A percentile compares a stretch with the other conserved stretches of the same genome.
Evolutionary conservation across 129 eudicot species (phyloP).

Genomic region (Heracleum sosnowskyi): DNA sequence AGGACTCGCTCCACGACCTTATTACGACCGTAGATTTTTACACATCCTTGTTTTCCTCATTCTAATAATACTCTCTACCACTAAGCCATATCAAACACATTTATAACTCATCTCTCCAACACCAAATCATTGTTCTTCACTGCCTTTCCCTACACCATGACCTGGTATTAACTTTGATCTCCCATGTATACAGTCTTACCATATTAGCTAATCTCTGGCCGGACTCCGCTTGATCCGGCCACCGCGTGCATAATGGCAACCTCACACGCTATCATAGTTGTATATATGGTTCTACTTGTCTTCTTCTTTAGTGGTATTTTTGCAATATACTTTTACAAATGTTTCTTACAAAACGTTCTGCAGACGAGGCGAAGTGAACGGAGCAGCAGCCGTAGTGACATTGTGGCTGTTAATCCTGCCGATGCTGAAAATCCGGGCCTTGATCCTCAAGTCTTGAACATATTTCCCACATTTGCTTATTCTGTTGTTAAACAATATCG

Average conservation of each 20-base stretch:
- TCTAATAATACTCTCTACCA: constrained; percentile 12
- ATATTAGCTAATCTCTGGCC: constrained; percentile 17
- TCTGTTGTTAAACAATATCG: constrained; percentile 51
- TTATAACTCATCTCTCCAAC: neutral
- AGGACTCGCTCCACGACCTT: constrained; percentile 47
- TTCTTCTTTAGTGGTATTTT: constrained; percentile 50
- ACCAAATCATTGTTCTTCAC: neutral
- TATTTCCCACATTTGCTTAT: constrained; percentile 60
- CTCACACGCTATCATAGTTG: constrained; percentile 24
- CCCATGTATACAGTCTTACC: neutral
- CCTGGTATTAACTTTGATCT: neutral
- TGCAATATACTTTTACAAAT: constrained; percentile 50
- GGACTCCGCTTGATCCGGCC: constrained; percentile 44
- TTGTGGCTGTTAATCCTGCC: neutral
- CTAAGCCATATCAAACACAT: constrained; percentile 5
- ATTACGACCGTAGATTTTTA: constrained; percentile 26
- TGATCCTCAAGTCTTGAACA: constrained; percentile 35
- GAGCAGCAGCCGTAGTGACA: neutral
- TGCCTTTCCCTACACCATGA: neutral
- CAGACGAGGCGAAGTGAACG: constrained; percentile 22
- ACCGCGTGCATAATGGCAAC: constrained; percentile 25
- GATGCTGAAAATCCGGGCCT: constrained; percentile 27
- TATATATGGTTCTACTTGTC: constrained; percentile 43
- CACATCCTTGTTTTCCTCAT: constrained; percentile 13
- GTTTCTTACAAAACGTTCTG: constrained; percentile 52